phyloP scores from a whole-genome alignment of 306 rosid genomes.

The Lablab purpureus region DNA sequence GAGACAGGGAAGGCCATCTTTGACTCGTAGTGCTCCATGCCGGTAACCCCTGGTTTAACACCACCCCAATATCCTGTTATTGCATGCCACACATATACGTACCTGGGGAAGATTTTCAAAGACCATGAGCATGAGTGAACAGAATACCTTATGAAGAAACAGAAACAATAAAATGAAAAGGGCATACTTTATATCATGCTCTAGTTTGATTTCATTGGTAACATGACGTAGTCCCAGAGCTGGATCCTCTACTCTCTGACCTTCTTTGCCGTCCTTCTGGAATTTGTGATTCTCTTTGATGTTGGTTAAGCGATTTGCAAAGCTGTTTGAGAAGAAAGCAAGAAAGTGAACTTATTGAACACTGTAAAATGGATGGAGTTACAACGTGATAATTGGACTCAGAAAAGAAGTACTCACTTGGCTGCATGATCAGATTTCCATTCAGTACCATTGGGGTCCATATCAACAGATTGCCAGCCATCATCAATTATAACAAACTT shows the following conservation, averaged over 20 bases:
- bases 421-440: conserved; percentile 66
- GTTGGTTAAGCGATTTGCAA: conserved; percentile 77
- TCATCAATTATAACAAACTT: conserved; percentile 89
- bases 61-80: conserved; percentile 98
- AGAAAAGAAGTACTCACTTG: conserved; percentile 57
- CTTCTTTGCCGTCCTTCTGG: conserved; percentile 86
- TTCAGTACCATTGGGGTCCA: conserved; percentile 61
- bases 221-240: conserved; percentile 72
- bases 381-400: conserved; percentile 9
- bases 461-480: conserved; percentile 84
- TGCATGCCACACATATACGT: conserved; percentile 91
- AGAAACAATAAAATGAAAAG: conserved; percentile 7
- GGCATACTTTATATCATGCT: conserved; percentile 64
- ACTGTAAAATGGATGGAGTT: not conserved
- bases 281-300: conserved; percentile 88
- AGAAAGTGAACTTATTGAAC: conserved; percentile 3
- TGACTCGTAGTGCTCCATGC: conserved; percentile 83
- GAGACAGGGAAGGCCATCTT: conserved; percentile 69
- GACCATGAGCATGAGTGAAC: conserved; percentile 28
- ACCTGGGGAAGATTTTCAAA: conserved; percentile 50
- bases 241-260: conserved; percentile 70
- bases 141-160: not conserved
- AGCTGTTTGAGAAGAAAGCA: conserved; percentile 54
- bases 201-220: conserved; percentile 63
- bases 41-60: conserved; percentile 68